A percentile compares a stretch with the other conserved stretches of the same genome.
phyloP scores from a whole-genome alignment of 495 filamentous ascomycete genomes.

The Monascus purpureus region DNA sequence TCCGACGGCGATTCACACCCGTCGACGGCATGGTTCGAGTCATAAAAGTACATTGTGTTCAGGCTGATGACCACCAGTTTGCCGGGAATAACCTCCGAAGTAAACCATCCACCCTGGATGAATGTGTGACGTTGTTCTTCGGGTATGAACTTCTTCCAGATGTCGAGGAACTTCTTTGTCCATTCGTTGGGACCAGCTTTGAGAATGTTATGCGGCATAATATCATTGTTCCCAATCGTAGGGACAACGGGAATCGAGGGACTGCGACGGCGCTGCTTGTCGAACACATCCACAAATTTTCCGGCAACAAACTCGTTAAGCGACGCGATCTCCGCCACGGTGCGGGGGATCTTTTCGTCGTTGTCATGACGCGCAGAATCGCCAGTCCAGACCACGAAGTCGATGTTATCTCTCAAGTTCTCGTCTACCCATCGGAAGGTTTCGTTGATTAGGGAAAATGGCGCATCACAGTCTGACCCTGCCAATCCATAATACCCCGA shows the following conservation, averaged over 20 bases:
- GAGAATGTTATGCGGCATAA: constrained; percentile 94
- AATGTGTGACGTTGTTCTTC: constrained; percentile 88
- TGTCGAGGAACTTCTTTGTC: constrained; percentile 52
- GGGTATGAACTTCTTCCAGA: constrained; percentile 82
- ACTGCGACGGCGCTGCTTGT: constrained; percentile 32
- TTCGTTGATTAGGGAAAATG: constrained; percentile 63
- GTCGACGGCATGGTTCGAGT: constrained; percentile 81
- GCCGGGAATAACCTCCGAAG: constrained; percentile 77
- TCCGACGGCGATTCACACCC: constrained; percentile 65
- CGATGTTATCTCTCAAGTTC: constrained; percentile 68
- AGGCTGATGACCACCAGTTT: constrained; percentile 83
- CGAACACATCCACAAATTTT: constrained; percentile 65
- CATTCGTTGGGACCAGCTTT: constrained; percentile 70
- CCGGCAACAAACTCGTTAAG: constrained; percentile 62
- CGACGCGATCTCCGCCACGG: constrained; percentile 52
- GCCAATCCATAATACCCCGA: constrained; percentile 75
- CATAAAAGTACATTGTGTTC: constrained; percentile 94
- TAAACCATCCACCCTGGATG: constrained; percentile 87
- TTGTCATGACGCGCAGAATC: constrained; percentile 93
- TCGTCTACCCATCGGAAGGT: constrained; percentile 88
- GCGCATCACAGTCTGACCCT: constrained; percentile 78
- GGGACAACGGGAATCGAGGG: constrained; percentile 72
- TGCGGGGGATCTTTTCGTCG: constrained; percentile 72
- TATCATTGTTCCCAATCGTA: constrained; percentile 92
- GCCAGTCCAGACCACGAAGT: constrained; percentile 97